Percentiles rank a stretch among this genome's conserved stretches.
Evolutionary conservation across 331 rosid species (phyloP).

Genomic region (Acacia concinna): DNA sequence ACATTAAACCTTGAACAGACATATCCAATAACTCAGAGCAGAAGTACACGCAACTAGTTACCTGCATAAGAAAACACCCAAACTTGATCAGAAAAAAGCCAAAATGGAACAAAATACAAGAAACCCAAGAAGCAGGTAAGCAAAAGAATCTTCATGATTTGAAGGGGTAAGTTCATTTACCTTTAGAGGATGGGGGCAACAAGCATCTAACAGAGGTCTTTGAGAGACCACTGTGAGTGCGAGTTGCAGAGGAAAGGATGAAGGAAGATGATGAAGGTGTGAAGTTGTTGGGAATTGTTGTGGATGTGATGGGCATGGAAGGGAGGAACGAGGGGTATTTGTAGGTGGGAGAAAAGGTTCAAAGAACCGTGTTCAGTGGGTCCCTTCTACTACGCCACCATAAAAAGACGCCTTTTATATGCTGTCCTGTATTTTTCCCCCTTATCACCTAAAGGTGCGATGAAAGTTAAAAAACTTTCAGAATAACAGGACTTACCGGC

Average conservation of each 20-base stretch:
- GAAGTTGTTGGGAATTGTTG: conserved; percentile 35
- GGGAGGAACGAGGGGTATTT: conserved; percentile 61
- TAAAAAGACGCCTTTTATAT: conserved; percentile 24
- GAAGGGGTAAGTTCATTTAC: conserved; percentile 27
- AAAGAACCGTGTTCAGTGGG: conserved; percentile 76
- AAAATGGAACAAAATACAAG: conserved; percentile 7
- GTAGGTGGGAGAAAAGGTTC: conserved; percentile 52
- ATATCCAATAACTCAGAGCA: conserved; percentile 25
- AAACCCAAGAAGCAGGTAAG: background rate
- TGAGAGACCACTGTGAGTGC: conserved; percentile 55
- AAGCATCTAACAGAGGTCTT: conserved; percentile 61
- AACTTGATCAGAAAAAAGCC: background rate
- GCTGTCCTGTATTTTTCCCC: conserved; percentile 15
- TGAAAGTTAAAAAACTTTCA: background rate
- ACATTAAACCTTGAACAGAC: conserved; percentile 32
- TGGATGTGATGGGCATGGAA: conserved; percentile 50
- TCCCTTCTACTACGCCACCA: conserved; percentile 47
- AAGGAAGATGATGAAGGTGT: conserved; percentile 26
- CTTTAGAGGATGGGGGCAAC: conserved; percentile 34
- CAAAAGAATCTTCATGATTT: background rate
- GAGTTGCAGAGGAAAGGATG: conserved; percentile 38
- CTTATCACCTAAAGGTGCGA: background rate
- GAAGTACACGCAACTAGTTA: conserved; percentile 11
- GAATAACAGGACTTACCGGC: background rate
- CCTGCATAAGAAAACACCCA: conserved; percentile 34